These are phyloP conservation scores for Ailanthus altissimus DNA, from an alignment of 345 rosid species.

Conservation along the genomic window DNA sequence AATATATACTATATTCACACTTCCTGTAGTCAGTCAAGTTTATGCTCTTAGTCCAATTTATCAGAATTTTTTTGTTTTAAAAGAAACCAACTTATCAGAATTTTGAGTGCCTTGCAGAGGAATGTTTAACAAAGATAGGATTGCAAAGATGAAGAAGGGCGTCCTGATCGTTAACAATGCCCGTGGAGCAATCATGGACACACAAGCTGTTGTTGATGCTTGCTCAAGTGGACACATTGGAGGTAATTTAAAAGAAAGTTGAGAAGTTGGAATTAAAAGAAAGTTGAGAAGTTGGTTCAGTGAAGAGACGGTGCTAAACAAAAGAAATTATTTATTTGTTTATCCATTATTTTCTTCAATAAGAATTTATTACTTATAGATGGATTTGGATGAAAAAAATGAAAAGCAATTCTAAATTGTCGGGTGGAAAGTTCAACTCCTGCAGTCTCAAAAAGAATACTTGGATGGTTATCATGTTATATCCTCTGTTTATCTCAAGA, in stretches of 20 bases:
- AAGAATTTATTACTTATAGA: not conserved
- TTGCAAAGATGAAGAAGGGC: constrained; percentile 86
- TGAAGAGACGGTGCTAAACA: not conserved
- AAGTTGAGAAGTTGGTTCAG: not conserved
- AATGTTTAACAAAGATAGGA: constrained; percentile 70
- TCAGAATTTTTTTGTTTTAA: constrained; percentile 10
- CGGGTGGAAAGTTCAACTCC: not conserved
- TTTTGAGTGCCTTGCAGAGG: constrained; percentile 47
- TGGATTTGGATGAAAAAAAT: not conserved
- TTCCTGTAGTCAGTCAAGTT: not conserved
- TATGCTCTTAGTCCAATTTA: not conserved
- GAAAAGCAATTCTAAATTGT: not conserved
- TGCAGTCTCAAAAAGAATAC: not conserved
- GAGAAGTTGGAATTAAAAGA: not conserved
- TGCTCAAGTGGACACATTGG: constrained; percentile 81
- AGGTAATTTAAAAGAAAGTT: constrained; percentile 36
- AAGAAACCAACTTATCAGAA: constrained; percentile 14
- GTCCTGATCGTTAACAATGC: constrained; percentile 92
- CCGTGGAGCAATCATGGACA: constrained; percentile 92
- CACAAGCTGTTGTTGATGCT: constrained; percentile 87
- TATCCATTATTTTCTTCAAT: not conserved
- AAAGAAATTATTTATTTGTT: not conserved
- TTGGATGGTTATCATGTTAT: not conserved
- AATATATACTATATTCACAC: not conserved
- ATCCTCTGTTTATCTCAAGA: not conserved